Evolutionary conservation across 768 basidiomycete genomes (phyloP), one percentile per base, ranked within the genome.

Genomic region (Cystobasidiopsis lactophilus): DNA sequence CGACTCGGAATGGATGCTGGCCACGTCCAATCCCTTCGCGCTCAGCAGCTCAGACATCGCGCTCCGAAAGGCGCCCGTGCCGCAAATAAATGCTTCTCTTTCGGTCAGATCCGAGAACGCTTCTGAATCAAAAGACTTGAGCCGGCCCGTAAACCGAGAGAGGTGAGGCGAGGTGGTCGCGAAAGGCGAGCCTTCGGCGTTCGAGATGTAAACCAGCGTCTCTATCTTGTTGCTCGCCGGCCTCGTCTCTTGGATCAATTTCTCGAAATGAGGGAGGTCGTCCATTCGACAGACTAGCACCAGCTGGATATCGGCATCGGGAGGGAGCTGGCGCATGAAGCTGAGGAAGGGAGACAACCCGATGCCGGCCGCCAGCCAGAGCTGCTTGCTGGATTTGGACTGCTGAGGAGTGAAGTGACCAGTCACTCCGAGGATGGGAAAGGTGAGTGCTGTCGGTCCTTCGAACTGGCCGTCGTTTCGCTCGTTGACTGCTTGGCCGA

Each of bases 311-410:
- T 47, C 45, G 45, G 23, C 23, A 16, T 23, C 9, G 4, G 23
- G 4, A 24, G 21, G 5, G 18, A 23, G 23, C 9, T 16, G 21
- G 23, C 30, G n/a, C 18, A 47, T 47, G 24, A 47, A 27, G 16
- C 21, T 26, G 10, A 79, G 60, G 63, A 76, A 79, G 0, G 76
- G 77, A 18, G 78, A 79, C 19, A 79, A 44, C 2, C 78, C 77
- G 38, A 79, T 78, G 0, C 77, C 77, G 23, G 76, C 77, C 1
- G 75, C 76, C n/a, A 75, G 64, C 75, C 75, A 78, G 26, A 77
- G 62, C 27, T 76, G 59, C 30, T 66, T 66, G 41, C 19, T 31
- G 31, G 39, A 30, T 16, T 31, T 43, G 21, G 45, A 3, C 4
- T 66, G 65, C 3, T 75, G 65, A 7, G 33, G 33, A 7, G 65